Conservation (phyloP, 495 filamentous ascomycete species). For the Cudoniella acicularis region DNA sequence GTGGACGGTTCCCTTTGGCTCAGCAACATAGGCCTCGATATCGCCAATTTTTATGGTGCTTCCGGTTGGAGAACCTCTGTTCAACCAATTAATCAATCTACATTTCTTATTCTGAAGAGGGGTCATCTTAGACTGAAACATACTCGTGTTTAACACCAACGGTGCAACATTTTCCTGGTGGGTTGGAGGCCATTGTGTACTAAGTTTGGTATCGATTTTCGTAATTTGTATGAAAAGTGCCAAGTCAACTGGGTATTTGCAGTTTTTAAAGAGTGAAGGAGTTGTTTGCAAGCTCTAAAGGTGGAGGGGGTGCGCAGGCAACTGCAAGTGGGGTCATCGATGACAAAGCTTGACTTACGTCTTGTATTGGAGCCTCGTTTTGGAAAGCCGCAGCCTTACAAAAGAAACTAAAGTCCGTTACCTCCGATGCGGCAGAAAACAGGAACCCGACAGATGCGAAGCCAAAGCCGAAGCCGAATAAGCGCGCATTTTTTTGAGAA, state of each 20-base stretch:
- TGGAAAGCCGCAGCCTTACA: too few relatives aligned
- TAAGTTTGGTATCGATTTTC: background rate
- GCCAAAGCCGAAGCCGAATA: too few relatives aligned
- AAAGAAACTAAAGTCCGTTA: background rate
- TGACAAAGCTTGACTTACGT: too few relatives aligned
- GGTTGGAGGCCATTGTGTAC: constrained; percentile 51
- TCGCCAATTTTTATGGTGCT: constrained; percentile 38
- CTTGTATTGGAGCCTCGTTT: too few relatives aligned
- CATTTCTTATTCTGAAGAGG: background rate
- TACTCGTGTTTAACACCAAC: constrained; percentile 44
- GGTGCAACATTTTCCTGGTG: constrained; percentile 54
- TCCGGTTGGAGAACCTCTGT: constrained; percentile 40
- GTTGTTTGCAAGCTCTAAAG: constrained; percentile 6
- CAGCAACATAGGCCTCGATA: constrained; percentile 47
- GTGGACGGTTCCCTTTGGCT: constrained; percentile 38
- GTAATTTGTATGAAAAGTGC: background rate
- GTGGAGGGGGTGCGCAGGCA: too few relatives aligned
- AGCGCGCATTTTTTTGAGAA: background rate
- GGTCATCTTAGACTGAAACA: constrained; percentile 15
- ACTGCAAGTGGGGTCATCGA: background rate
- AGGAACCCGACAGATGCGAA: too few relatives aligned
- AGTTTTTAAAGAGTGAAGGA: background rate
- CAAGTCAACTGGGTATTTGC: background rate
- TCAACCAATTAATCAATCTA: background rate
- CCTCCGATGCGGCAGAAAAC: too few relatives aligned